Percentiles rank a stretch among this genome's conserved stretches.
Conservation (phyloP, 2,329 filamentous ascomycete genomes). For the Cytospora piceae region DNA sequence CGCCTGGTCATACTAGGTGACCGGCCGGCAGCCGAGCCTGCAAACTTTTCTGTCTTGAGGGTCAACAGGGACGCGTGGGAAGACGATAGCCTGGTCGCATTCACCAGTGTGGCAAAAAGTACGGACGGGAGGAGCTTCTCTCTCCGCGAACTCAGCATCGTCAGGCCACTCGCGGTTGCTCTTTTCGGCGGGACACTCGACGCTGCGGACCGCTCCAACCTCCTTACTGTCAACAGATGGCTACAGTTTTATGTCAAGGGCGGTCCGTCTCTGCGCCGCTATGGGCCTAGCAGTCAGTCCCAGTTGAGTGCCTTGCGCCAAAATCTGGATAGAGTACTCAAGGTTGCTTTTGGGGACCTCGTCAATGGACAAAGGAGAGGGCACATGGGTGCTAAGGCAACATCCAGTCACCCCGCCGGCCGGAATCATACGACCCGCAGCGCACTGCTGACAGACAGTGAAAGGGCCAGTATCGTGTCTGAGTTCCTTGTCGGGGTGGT, state of each 20-base stretch:
- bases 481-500: not conserved
- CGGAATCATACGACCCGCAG: not conserved
- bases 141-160: constrained; percentile 9
- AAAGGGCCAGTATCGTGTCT: not conserved
- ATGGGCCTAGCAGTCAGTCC: not conserved
- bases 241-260: constrained; percentile 17
- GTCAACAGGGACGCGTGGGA: not conserved
- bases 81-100: not conserved
- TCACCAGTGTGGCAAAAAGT: constrained; percentile 13
- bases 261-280: not conserved
- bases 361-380: not conserved
- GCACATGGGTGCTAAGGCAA: not conserved
- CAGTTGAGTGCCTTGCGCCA: constrained; percentile 6
- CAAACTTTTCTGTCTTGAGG: constrained; percentile 10
- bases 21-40: not conserved
- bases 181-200: constrained; percentile 12
- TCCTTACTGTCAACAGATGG: constrained; percentile 19
- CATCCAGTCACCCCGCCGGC: not conserved
- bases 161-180: constrained; percentile 10
- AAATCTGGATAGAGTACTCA: constrained; percentile 15
- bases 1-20: not conserved
- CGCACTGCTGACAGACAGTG: not conserved
- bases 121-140: not conserved
- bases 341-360: constrained; percentile 14
- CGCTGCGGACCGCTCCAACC: not conserved